Evolutionary conservation across 306 rosid species (phyloP), one percentile per base, ranked within the genome.

Genomic region (Dryas alaskensis): DNA sequence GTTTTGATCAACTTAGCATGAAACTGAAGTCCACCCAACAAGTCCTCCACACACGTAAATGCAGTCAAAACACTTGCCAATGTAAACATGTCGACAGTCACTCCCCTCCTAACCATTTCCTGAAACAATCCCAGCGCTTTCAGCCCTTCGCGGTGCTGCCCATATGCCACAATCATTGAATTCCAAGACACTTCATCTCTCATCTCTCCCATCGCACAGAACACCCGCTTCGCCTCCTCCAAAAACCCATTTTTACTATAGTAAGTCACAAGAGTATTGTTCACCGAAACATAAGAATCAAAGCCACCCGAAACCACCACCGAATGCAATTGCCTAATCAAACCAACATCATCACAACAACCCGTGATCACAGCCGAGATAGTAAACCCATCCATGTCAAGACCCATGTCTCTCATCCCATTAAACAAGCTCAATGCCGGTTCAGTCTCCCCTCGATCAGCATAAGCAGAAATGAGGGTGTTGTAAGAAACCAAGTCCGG

Each of bases 21-120:
- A 78, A 87, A 88, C 84, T 92, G 95, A 78, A 73, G 81, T 54
- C 92, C 98, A 61, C 95, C 96, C 22, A 49, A 68, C 68, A 90
- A 84, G 84, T 90, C 94, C 78, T 84, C 80, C 73, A 85, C 66
- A 54, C 86, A 84, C 10, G 92, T 84, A 73, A 89, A 86, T 0
- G 93, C 96, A 71, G 92, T 85, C 82, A 92, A 90, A 72, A 90
- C 95, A 72, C 92, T 92, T 0, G 96, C 96, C 89, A 85, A 81
- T 19, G 96, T 90, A 79, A 88, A 92, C 95, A 89, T 83, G 73
- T 90, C 98, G 59, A 90, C 84, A 40, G 48, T 45, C 72, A 86
- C 76, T 4, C 86, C 90, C 80, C 69, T 75, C 49, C 75, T 51
- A 75, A 75, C 82, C 96, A 92, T 90, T 83, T 88, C 87, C 79